Evolutionary conservation across 768 basidiomycete species (phyloP).

Genomic region (Udeniomyces megalosporus): DNA sequence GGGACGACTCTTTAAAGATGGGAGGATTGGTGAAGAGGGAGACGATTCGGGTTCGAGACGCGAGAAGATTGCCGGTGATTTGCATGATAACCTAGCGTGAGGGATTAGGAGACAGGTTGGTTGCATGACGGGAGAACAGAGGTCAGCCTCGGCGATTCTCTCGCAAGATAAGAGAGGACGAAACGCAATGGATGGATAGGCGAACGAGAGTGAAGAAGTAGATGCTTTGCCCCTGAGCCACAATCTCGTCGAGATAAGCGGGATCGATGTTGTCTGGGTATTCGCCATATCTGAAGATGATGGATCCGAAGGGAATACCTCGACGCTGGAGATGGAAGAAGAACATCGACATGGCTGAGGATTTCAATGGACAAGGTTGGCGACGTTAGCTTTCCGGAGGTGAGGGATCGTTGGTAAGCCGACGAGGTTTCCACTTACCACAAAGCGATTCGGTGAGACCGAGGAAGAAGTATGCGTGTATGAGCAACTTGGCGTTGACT

Average conservation of each 20-base stretch:
- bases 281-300: conserved; percentile 32
- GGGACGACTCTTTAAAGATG: conserved; percentile 20
- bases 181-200: background rate
- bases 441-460: conserved; percentile 37
- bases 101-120: conserved; percentile 26
- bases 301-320: conserved; percentile 22
- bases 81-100: conserved; percentile 38
- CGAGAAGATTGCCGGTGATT: conserved; percentile 41
- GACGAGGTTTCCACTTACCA: background rate
- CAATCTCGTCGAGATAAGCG: conserved; percentile 23
- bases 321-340: conserved; percentile 36
- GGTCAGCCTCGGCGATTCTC: too few species aligned
- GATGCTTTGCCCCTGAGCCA: conserved; percentile 39
- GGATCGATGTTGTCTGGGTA: conserved; percentile 34
- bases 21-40: conserved; percentile 45
- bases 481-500: conserved; percentile 38
- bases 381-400: too few species aligned
- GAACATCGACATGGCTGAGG: conserved; percentile 38
- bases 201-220: conserved; percentile 33
- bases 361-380: too few species aligned
- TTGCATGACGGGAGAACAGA: conserved; percentile 16
- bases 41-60: conserved; percentile 41
- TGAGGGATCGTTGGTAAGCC: too few species aligned
- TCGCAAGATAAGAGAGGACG: too few species aligned
- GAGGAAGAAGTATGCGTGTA: conserved; percentile 47